Conservation (phyloP, 768 basidiomycete species). For the Fistulinella prunicolor region DNA sequence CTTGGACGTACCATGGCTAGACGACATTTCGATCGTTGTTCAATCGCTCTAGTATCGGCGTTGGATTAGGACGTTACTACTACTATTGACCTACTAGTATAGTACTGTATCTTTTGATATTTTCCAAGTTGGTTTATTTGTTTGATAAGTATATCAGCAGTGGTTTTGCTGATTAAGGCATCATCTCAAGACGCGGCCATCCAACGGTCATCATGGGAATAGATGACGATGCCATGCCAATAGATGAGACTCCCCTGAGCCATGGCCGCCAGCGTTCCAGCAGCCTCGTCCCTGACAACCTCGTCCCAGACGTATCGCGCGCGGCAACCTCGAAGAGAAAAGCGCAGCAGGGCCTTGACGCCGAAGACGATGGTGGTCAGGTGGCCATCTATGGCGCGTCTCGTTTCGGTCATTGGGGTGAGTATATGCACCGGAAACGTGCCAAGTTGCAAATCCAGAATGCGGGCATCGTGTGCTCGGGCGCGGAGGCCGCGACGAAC, state of each 20-base stretch:
- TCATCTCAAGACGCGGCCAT: no score
- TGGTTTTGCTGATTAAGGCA: no score
- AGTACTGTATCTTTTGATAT: no score
- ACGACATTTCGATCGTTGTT: conserved; percentile 66
- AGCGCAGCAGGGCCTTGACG: background rate
- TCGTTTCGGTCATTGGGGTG: conserved; percentile 77
- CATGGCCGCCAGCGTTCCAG: no score
- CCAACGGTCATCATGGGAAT: conserved; percentile 34
- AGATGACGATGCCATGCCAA: no score
- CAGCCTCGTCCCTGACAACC: conserved; percentile 4
- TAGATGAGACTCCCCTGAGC: no score
- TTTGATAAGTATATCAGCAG: no score
- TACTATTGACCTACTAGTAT: no score
- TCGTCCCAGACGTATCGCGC: background rate
- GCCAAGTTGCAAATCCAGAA: conserved; percentile 89
- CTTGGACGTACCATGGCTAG: conserved; percentile 64
- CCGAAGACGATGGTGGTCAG: conserved; percentile 36
- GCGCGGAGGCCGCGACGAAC: conserved; percentile 20
- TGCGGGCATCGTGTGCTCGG: conserved; percentile 36
- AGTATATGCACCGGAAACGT: conserved; percentile 90
- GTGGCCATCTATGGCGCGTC: conserved; percentile 70
- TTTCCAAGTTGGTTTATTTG: background rate
- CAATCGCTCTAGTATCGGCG: conserved; percentile 38
- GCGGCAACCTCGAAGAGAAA: conserved; percentile 17
- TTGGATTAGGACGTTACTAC: background rate